A percentile compares a stretch with the other conserved stretches of the same genome.
These are phyloP conservation scores for Aureobasidium uvarum DNA, from an alignment of 2,329 filamentous ascomycete genomes.

Conservation along the genomic window DNA sequence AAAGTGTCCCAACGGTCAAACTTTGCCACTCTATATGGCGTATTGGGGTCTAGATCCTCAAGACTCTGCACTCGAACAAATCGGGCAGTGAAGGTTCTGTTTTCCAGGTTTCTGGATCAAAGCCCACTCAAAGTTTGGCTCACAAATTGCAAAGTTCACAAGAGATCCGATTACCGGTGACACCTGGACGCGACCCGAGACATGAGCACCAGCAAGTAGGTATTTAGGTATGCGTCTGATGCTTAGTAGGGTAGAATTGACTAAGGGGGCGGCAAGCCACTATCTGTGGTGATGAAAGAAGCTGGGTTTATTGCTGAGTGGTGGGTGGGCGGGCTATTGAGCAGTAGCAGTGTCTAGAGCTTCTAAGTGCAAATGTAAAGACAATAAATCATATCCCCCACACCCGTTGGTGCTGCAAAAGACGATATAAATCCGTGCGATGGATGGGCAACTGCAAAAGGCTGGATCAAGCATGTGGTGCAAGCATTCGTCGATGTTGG, in stretches of 20 bases:
- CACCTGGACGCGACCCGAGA: not conserved
- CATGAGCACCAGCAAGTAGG: not conserved
- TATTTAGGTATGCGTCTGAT: not conserved
- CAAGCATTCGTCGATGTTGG: not conserved
- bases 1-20: constrained; percentile 15
- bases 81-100: not conserved
- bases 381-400: not conserved
- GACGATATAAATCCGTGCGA: not conserved
- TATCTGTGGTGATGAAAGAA: not conserved
- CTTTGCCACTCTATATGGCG: not conserved
- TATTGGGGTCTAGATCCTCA: constrained; percentile 14
- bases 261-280: not conserved
- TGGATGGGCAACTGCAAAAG: constrained; percentile 1
- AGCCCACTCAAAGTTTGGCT: not conserved
- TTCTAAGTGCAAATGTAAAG: not conserved
- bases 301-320: not conserved
- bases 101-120: not conserved
- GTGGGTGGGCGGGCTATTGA: too few relatives aligned
- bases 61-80: not conserved
- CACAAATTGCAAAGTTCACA: not conserved
- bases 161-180: not conserved
- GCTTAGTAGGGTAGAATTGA: not conserved
- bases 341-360: not conserved
- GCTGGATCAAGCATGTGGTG: not conserved
- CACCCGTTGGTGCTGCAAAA: constrained; percentile 3